A percentile compares a stretch with the other conserved stretches of the same genome.
Conservation (phyloP, 1,284 basidiomycete species). For the Peniophora sp. region DNA sequence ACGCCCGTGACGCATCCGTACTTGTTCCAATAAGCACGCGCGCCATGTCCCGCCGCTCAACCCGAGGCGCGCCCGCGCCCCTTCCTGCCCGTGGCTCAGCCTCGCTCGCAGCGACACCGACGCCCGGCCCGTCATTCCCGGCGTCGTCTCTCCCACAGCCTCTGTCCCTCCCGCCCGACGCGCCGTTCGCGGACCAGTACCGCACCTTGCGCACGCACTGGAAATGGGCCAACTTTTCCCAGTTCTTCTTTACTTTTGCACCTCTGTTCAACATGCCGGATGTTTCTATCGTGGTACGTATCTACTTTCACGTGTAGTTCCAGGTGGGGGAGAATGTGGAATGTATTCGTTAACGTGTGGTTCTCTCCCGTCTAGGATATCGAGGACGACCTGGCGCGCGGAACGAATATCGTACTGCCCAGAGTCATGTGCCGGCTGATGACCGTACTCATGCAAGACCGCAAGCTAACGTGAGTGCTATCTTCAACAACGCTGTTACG, state of each 20-base stretch:
- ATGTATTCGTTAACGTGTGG: background rate
- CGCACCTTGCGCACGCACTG: conserved; percentile 51
- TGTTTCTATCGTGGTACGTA: conserved; percentile 53
- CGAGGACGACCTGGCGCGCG: conserved; percentile 63
- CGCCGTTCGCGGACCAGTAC: conserved; percentile 32
- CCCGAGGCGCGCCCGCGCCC: too few relatives aligned
- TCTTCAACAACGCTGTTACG: too few relatives aligned
- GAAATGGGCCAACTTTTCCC: conserved; percentile 80
- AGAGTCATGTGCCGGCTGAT: conserved; percentile 68
- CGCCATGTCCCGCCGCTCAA: too few relatives aligned
- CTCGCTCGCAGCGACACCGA: too few relatives aligned
- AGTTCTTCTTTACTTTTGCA: conserved; percentile 75
- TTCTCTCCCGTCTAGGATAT: conserved; percentile 47
- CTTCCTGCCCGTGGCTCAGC: too few relatives aligned
- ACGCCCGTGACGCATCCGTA: too few relatives aligned
- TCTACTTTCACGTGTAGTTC: conserved; percentile 9
- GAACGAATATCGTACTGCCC: conserved; percentile 52
- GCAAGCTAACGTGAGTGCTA: conserved; percentile 62
- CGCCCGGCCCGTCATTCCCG: too few relatives aligned
- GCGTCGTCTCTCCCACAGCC: too few relatives aligned
- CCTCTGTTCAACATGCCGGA: conserved; percentile 58
- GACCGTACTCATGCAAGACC: conserved; percentile 68
- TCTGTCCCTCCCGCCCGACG: background rate
- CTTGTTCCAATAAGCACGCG: too few relatives aligned
- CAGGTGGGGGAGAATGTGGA: background rate